Evolutionary conservation across 2,329 filamentous ascomycete genomes (phyloP), one percentile per base, ranked within the genome.

Genomic region (Xylaria sp.): DNA sequence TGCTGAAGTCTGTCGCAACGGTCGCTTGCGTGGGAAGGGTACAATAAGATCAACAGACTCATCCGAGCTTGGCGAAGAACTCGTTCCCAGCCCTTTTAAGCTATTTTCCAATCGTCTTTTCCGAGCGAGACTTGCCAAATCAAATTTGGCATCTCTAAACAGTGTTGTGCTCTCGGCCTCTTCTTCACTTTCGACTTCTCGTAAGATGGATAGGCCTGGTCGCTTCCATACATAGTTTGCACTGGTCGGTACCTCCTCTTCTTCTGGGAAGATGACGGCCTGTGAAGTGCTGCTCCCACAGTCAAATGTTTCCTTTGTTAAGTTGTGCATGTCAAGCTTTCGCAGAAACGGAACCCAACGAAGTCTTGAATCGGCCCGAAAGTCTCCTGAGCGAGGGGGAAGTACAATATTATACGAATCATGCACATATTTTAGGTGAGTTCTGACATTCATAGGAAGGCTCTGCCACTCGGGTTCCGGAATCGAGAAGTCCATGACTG

Each of bases 401-500:
- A 77, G 23, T 0, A 66, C 60, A 2, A 60, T 51, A 2, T 31
- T 51, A 34, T 57, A 62, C 2, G 58, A 57, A 37, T 65, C 51
- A 23, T 56, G 39, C 37, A 78, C 59, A 56, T 62, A 74, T 10
- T 55, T 39, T 13, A 77, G 58, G 31, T 78, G 75, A n/a, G 54
- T 63, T 8, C 25, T 12, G 39, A 63, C 7, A 51, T 74, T 63
- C 39, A 65, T 56, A 12, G 71, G 51, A 50, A 69, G 48, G 10
- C 48, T 18, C 46, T 72, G 48, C 78, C 77, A 80, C 15, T 67
- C 72, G 2, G 74, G 73, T 3, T 72, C 64, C 0, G 72, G 67
- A 6, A 79, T 73, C 3, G 72, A 73, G 66, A 78, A 79, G 44
- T 79, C 76, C 69, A 76, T 71, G 18, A 69, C 54, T 3, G 78